A percentile compares a stretch with the other conserved stretches of the same genome.
These are phyloP conservation scores for Fusarium austroafricanum DNA, from an alignment of 2,329 filamentous ascomycete genomes.

Conservation along the genomic window DNA sequence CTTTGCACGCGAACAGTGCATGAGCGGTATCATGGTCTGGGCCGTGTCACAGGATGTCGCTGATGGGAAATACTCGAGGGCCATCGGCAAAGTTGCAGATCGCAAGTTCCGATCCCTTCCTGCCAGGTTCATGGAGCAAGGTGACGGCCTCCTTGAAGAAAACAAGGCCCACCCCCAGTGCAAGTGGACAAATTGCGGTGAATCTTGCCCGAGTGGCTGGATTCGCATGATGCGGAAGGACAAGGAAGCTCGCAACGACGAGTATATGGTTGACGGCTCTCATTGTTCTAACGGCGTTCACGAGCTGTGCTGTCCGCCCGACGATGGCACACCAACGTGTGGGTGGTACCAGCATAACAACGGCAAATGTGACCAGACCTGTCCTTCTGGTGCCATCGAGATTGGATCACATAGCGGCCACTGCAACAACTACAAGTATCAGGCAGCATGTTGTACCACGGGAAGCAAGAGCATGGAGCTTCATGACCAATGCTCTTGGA, in stretches of 20 bases:
- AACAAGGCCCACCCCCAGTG: not conserved
- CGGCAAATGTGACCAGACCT: conserved; percentile 17
- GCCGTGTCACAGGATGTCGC: not conserved
- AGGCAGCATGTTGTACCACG: too few relatives aligned
- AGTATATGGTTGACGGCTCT: not conserved
- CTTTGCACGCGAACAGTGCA: not conserved
- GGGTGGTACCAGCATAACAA: conserved; percentile 20
- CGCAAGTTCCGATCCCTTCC: not conserved
- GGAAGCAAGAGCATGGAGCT: too few relatives aligned
- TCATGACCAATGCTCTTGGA: too few relatives aligned
- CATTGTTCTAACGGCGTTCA: conserved; percentile 10
- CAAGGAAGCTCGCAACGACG: not conserved
- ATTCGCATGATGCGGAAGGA: not conserved
- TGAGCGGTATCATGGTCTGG: not conserved
- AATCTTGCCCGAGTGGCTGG: not conserved
- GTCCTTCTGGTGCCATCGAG: not conserved
- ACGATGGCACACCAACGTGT: conserved; percentile 11
- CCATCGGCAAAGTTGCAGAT: not conserved
- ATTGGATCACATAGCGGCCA: too few relatives aligned
- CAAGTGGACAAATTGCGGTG: not conserved
- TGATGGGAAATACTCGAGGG: not conserved
- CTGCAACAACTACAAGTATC: too few relatives aligned
- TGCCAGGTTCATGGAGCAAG: not conserved
- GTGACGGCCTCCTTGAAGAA: not conserved
- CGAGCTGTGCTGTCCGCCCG: conserved; percentile 19